Conservation (phyloP, 2,329 filamentous ascomycete species). For the Metarhizium sp. region DNA sequence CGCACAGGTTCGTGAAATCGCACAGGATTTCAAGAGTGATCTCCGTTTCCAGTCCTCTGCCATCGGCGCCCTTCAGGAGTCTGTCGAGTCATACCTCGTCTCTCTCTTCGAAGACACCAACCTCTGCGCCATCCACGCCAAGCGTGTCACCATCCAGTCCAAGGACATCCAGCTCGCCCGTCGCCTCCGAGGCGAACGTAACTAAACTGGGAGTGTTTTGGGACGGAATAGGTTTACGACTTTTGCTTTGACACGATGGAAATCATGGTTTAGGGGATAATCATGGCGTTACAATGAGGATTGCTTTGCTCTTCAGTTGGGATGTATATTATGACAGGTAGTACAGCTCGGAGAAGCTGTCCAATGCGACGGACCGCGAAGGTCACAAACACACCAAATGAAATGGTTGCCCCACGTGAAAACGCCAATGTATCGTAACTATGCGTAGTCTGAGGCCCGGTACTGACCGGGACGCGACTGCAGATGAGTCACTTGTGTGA, state of each 20-base stretch:
- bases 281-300: slow-evolving; percentile 36
- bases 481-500: too few relatives aligned
- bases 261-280: slow-evolving; percentile 31
- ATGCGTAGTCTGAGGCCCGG: too few relatives aligned
- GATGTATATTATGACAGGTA: slow-evolving; percentile 32
- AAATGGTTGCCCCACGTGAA: background rate
- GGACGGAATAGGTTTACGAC: slow-evolving; percentile 25
- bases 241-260: slow-evolving; percentile 27
- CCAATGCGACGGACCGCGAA: slow-evolving; percentile 13
- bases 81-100: slow-evolving; percentile 96
- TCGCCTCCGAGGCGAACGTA: slow-evolving; percentile 88
- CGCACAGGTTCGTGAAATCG: slow-evolving; percentile 75
- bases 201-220: slow-evolving; percentile 40
- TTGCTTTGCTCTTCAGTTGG: slow-evolving; percentile 28
- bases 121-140: slow-evolving; percentile 96
- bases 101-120: slow-evolving; percentile 98
- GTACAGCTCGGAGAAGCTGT: slow-evolving; percentile 13
- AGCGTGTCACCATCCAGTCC: slow-evolving; percentile 96
- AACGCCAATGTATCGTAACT: background rate
- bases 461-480: too few relatives aligned
- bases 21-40: slow-evolving; percentile 90
- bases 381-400: background rate
- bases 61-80: slow-evolving; percentile 96
- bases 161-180: slow-evolving; percentile 97
- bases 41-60: slow-evolving; percentile 97